Percentiles rank a stretch among this genome's conserved stretches.
These are phyloP conservation scores for Neotropicomus parvogracilis DNA, from an alignment of 1,284 basidiomycete species.

Conservation along the genomic window DNA sequence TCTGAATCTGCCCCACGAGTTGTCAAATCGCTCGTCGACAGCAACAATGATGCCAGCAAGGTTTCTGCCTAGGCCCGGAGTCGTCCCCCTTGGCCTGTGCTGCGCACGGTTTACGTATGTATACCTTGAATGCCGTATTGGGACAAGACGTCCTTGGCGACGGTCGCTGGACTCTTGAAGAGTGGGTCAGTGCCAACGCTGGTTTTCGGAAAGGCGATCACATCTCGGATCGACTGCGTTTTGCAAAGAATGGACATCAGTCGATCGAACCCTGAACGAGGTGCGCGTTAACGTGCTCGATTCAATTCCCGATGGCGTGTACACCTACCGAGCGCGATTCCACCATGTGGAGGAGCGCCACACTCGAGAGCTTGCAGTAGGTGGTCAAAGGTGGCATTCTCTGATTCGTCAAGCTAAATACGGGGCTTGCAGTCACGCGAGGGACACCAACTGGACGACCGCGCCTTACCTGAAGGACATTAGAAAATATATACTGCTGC, in stretches of 20 bases:
- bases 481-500: slow-evolving; percentile 80
- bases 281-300: slow-evolving; percentile 11
- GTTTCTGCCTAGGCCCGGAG: not conserved
- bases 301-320: slow-evolving; percentile 12
- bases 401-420: slow-evolving; percentile 64
- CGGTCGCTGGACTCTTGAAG: slow-evolving; percentile 80
- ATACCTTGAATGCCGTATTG: slow-evolving; percentile 58
- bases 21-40: slow-evolving; percentile 2
- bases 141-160: slow-evolving; percentile 51
- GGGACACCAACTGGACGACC: not conserved
- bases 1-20: not conserved
- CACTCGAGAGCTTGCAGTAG: slow-evolving; percentile 81
- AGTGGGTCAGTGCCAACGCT: slow-evolving; percentile 80
- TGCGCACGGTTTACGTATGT: slow-evolving; percentile 8
- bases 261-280: slow-evolving; percentile 77
- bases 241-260: slow-evolving; percentile 88
- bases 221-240: slow-evolving; percentile 83
- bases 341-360: slow-evolving; percentile 95
- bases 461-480: slow-evolving; percentile 69
- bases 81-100: not conserved
- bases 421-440: slow-evolving; percentile 5
- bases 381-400: slow-evolving; percentile 77
- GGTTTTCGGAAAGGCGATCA: slow-evolving; percentile 95
- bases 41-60: slow-evolving; percentile 10
- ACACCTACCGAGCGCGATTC: slow-evolving; percentile 78